Base-by-base conservation (phyloP, 1,284 basidiomycete species). In the Cutaneotrichosporon cutaneum region DNA sequence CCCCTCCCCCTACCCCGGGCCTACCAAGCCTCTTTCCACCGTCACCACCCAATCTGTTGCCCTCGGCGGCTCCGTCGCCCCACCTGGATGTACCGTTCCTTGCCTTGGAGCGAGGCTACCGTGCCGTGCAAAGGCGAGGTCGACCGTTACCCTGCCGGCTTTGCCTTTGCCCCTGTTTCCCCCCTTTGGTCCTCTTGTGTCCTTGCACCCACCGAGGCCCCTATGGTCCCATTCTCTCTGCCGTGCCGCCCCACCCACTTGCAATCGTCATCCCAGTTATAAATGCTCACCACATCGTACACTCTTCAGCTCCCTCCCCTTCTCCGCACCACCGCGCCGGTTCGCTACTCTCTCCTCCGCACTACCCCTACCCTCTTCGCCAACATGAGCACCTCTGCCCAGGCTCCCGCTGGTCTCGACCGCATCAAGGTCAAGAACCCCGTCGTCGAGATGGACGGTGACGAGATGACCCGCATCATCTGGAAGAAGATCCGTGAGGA, bases 401-500 rank as follows among this genome's bases (percentile, higher is more conserved):
- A n/a, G n/a, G n/a, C n/a, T n/a, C n/a, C n/a, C n/a, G n/a, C n/a
- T n/a, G 73, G 69, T 21, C 54, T 68, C 30, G 72, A 74, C 58
- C 69, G 72, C 59, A 96, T 98, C 79, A 78, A 80, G 70, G 93
- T 96, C 64, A 82, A 86, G 73, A 93, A 94, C 76, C 94, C 95
- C 22, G 87, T 99, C 64, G 94, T 98, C 63, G 94, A 98, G 83
- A 87, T 98, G 60, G 93, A 96, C 79, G 93, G 93, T 57, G 93
- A 96, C 81, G 93, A 96, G 82, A 95, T 95, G 93, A 96, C 93
- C 45, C 85, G 93, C 70, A 94, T 96, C 72, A 96, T 97, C 80
- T 97, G 94, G 94, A 92, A 96, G 85, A 96, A 95, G 85, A 97
- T 98, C 78, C 86, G 92, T 61, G 90, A 97, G 73, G 92, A 97